Conservation (phyloP, 2,329 filamentous ascomycete species). For the Colletotrichum destructivum region DNA sequence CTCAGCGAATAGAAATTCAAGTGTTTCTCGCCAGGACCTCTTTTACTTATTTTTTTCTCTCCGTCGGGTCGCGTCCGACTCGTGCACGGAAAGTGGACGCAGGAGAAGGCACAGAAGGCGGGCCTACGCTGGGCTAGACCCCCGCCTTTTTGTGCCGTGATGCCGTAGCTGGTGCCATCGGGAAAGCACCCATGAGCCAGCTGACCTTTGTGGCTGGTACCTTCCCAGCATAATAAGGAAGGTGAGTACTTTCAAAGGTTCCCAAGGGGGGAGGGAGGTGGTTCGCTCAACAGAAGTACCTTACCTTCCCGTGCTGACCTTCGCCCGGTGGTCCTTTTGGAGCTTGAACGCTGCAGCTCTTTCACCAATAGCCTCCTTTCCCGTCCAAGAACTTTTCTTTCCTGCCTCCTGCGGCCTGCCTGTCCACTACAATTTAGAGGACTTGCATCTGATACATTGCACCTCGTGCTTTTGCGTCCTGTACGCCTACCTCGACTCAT, state of each 20-base stretch:
- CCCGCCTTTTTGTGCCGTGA: slow-evolving; percentile 38
- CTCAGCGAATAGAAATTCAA: not conserved
- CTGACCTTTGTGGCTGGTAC: slow-evolving; percentile 21
- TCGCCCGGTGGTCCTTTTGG: not conserved
- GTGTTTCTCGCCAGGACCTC: not conserved
- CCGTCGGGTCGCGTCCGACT: slow-evolving; percentile 34
- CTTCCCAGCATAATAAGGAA: slow-evolving; percentile 18
- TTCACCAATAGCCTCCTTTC: not conserved
- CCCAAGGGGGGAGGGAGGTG: not conserved
- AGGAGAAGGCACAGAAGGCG: slow-evolving; percentile 9
- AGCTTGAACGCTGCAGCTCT: not conserved
- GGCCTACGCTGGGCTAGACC: slow-evolving; percentile 28
- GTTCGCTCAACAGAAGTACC: slow-evolving; percentile 1
- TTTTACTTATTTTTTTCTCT: not conserved
- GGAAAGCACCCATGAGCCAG: slow-evolving; percentile 18
- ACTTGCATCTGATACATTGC: slow-evolving; percentile 1
- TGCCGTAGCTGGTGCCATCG: slow-evolving; percentile 38
- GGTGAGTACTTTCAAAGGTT: slow-evolving; percentile 16
- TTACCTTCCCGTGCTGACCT: slow-evolving; percentile 1
- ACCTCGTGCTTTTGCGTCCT: not conserved
- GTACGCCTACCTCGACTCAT: not conserved
- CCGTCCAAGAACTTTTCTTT: not conserved
- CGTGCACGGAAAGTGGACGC: slow-evolving; percentile 1
- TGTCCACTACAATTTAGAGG: not conserved
- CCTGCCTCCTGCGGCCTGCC: not conserved